Percentiles rank a stretch among this genome's conserved stretches.
Evolutionary conservation across 2,329 filamentous ascomycete species (phyloP).

Genomic region (Xylaria sp.): DNA sequence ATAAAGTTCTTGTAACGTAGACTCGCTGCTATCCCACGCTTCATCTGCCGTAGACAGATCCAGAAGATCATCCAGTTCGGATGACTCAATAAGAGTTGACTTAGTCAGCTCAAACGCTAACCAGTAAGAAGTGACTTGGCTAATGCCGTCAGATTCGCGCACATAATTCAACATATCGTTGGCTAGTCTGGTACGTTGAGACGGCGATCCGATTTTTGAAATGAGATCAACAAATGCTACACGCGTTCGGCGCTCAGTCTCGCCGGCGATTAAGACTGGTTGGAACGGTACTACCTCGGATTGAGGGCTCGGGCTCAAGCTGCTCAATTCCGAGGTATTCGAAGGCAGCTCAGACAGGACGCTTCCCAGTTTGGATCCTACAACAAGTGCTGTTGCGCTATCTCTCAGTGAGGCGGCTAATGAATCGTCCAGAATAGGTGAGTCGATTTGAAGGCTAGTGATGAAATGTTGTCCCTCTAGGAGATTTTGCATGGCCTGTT

Average conservation of each 20-base stretch:
- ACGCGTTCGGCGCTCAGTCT: slow-evolving; percentile 73
- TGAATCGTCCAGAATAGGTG: slow-evolving; percentile 72
- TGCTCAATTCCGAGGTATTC: slow-evolving; percentile 46
- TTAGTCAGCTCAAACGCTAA: slow-evolving; percentile 78
- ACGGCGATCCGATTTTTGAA: slow-evolving; percentile 63
- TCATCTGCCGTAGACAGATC: slow-evolving; percentile 59
- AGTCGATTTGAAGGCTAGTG: slow-evolving; percentile 69
- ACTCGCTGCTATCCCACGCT: slow-evolving; percentile 56
- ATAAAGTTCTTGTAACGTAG: slow-evolving; percentile 72
- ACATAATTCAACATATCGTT: slow-evolving; percentile 72
- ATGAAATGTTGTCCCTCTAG: slow-evolving; percentile 76
- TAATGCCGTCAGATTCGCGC: slow-evolving; percentile 65
- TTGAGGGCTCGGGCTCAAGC: slow-evolving; percentile 44
- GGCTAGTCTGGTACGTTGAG: slow-evolving; percentile 69
- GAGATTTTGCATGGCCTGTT: slow-evolving; percentile 78
- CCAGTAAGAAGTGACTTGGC: slow-evolving; percentile 80
- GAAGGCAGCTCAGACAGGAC: slow-evolving; percentile 50
- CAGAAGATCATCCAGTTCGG: slow-evolving; percentile 73
- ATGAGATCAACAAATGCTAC: slow-evolving; percentile 68
- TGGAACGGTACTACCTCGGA: slow-evolving; percentile 57
- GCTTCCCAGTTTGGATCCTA: slow-evolving; percentile 48
- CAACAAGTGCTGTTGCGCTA: slow-evolving; percentile 66
- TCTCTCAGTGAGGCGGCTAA: slow-evolving; percentile 78
- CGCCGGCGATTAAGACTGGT: slow-evolving; percentile 69
- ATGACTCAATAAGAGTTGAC: slow-evolving; percentile 60